A percentile compares a stretch with the other conserved stretches of the same genome.
Evolutionary conservation across 202 grass and related monocot species (phyloP).

Genomic region (Saccharum hybrid): DNA sequence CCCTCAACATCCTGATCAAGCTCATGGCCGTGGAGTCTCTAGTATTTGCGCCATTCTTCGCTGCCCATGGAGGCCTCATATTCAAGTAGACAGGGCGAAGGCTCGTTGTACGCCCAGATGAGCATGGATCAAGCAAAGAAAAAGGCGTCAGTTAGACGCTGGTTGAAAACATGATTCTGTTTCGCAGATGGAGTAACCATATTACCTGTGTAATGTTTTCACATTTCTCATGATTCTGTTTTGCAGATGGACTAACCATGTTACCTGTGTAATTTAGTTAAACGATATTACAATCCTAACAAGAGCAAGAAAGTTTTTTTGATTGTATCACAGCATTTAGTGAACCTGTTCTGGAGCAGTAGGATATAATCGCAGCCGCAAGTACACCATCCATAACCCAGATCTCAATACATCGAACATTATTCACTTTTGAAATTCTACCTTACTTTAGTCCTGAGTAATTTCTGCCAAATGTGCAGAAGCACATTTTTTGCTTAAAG

Average conservation of each 20-base stretch:
- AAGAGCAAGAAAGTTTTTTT: not conserved
- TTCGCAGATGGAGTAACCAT: too few species aligned
- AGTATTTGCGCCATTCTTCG: conserved; percentile 70
- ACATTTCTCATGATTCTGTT: not conserved
- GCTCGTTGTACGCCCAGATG: not conserved
- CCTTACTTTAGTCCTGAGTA: not conserved
- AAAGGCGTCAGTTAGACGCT: not conserved
- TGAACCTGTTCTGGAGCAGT: not conserved
- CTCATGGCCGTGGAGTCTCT: conserved; percentile 66
- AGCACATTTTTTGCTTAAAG: not conserved
- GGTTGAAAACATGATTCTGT: not conserved
- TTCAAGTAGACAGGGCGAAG: conserved; percentile 45
- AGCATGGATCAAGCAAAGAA: not conserved
- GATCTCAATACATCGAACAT: not conserved
- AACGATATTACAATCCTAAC: not conserved
- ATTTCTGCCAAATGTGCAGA: not conserved
- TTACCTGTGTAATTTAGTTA: not conserved
- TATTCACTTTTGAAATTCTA: conserved; percentile 5
- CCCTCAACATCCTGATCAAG: conserved; percentile 71
- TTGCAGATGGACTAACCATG: not conserved
- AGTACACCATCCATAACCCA: conserved; percentile 1
- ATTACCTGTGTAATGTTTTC: not conserved
- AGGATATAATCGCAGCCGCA: not conserved
- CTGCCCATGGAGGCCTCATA: conserved; percentile 64
- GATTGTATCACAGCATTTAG: not conserved